A percentile compares a stretch with the other conserved stretches of the same genome.
phyloP scores from a whole-genome alignment of 2,329 filamentous ascomycete genomes.

The Aurifilum marmelostoma region DNA sequence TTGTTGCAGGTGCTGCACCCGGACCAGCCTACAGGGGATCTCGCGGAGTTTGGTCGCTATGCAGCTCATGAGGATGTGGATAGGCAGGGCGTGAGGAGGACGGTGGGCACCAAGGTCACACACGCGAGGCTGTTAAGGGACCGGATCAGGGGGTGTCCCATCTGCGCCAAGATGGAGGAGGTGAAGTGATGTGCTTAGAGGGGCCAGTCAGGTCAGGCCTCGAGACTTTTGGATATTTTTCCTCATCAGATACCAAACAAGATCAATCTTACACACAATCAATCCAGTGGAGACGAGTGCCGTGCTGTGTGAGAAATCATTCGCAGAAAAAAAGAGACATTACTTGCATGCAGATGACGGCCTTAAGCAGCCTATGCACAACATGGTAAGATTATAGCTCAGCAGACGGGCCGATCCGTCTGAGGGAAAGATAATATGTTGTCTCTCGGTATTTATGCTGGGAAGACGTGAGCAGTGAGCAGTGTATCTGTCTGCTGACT shows the following conservation, averaged over 20 bases:
- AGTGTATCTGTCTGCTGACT: too few relatives aligned
- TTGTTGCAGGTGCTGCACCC: slow-evolving; percentile 59
- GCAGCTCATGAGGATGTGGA: slow-evolving; percentile 45
- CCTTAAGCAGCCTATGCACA: too few relatives aligned
- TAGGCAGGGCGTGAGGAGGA: slow-evolving; percentile 53
- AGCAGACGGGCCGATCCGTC: neutral
- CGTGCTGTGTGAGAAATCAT: too few relatives aligned
- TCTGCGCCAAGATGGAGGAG: slow-evolving; percentile 49
- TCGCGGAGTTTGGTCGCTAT: slow-evolving; percentile 41
- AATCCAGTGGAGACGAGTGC: too few relatives aligned
- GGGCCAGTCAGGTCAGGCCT: too few relatives aligned
- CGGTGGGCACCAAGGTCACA: slow-evolving; percentile 84
- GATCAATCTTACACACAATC: neutral
- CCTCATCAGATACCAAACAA: slow-evolving; percentile 15
- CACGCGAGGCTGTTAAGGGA: slow-evolving; percentile 79
- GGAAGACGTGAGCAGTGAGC: neutral
- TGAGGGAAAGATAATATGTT: neutral
- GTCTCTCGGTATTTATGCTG: neutral
- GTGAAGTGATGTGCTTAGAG: slow-evolving; percentile 24
- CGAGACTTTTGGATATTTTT: neutral
- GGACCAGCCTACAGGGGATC: slow-evolving; percentile 48
- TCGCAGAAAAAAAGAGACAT: too few relatives aligned
- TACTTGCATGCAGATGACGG: too few relatives aligned
- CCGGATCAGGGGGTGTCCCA: slow-evolving; percentile 67
- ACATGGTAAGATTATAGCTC: neutral